These are phyloP conservation scores for Hypholoma sublateritium DNA, from an alignment of 768 basidiomycete genomes.

Conservation along the genomic window DNA sequence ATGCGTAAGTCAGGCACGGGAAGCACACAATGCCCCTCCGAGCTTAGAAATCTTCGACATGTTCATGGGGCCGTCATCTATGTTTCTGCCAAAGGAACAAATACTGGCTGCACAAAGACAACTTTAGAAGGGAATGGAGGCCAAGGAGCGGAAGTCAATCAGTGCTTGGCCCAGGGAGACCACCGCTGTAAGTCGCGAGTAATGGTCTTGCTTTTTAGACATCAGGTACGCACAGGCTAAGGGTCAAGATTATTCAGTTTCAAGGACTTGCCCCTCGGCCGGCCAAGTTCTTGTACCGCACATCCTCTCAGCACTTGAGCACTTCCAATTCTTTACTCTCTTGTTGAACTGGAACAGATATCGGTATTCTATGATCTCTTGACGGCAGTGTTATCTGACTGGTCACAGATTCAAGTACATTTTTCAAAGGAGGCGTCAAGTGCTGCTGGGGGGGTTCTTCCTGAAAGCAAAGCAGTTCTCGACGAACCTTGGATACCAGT, in stretches of 20 bases:
- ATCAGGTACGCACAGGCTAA: too few relatives aligned
- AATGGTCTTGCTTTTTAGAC: too few relatives aligned
- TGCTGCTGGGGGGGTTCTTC: constrained; percentile 58
- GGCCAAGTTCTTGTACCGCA: constrained; percentile 62
- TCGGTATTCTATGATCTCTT: constrained; percentile 2
- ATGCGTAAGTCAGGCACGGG: too few relatives aligned
- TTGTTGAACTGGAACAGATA: constrained; percentile 58
- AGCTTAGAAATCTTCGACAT: too few relatives aligned
- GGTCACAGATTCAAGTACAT: constrained; percentile 42
- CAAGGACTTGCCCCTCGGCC: constrained; percentile 26
- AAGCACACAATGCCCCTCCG: too few relatives aligned
- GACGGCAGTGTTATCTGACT: neutral
- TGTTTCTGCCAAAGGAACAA: too few relatives aligned
- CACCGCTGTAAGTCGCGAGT: too few relatives aligned
- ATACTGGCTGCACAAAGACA: too few relatives aligned
- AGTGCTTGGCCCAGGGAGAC: too few relatives aligned
- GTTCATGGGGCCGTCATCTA: too few relatives aligned
- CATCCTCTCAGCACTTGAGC: constrained; percentile 60
- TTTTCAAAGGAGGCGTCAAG: constrained; percentile 59
- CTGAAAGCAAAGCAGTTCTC: constrained; percentile 47
- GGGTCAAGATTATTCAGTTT: constrained; percentile 53
- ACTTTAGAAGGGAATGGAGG: too few relatives aligned
- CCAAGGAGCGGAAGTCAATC: too few relatives aligned
- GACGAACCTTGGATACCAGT: constrained; percentile 54
- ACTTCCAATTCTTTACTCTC: constrained; percentile 63